A percentile compares a stretch with the other conserved stretches of the same genome.
Evolutionary conservation across 805 yeast species (phyloP).

Genomic region (Teunomyces kruisii): DNA sequence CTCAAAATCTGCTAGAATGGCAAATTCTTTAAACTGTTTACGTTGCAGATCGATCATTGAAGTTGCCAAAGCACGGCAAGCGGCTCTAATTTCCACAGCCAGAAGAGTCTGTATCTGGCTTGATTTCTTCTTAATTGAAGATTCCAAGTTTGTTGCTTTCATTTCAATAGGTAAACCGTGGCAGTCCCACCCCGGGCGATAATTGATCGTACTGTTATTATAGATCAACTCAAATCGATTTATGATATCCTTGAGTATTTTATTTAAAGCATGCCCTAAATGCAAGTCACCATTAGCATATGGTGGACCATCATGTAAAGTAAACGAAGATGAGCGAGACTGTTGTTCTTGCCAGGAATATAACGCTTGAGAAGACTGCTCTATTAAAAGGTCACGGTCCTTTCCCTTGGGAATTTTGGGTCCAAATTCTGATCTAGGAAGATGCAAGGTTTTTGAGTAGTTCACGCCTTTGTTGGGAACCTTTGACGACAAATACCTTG

Average conservation of each 20-base stretch:
- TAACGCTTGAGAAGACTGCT: slow-evolving; percentile 55
- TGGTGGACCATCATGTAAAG: slow-evolving; percentile 97
- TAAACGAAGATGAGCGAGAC: slow-evolving; percentile 39
- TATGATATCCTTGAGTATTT: slow-evolving; percentile 83
- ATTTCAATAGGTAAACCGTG: slow-evolving; percentile 97
- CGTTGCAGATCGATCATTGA: slow-evolving; percentile 64
- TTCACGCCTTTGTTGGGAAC: neutral
- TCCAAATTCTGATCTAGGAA: slow-evolving; percentile 64
- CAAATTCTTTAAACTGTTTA: slow-evolving; percentile 64
- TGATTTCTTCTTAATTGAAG: slow-evolving; percentile 16
- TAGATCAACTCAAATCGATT: slow-evolving; percentile 63
- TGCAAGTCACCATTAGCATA: slow-evolving; percentile 96
- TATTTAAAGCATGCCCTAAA: slow-evolving; percentile 89
- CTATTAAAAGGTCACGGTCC: slow-evolving; percentile 38
- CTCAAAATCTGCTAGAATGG: slow-evolving; percentile 81
- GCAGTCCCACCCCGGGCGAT: slow-evolving; percentile 97
- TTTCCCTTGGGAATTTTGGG: slow-evolving; percentile 53
- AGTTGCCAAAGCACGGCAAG: slow-evolving; percentile 70
- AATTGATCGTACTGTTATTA: slow-evolving; percentile 61
- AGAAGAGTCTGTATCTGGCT: slow-evolving; percentile 12
- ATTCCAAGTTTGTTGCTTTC: slow-evolving; percentile 54
- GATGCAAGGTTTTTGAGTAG: slow-evolving; percentile 52
- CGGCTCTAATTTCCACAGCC: slow-evolving; percentile 54
- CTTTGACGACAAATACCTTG: neutral
- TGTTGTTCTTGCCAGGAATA: slow-evolving; percentile 56